Evolutionary conservation across 2,329 filamentous ascomycete species (phyloP), one percentile per base, ranked within the genome.

Genomic region (Cyphellophora europaea): DNA sequence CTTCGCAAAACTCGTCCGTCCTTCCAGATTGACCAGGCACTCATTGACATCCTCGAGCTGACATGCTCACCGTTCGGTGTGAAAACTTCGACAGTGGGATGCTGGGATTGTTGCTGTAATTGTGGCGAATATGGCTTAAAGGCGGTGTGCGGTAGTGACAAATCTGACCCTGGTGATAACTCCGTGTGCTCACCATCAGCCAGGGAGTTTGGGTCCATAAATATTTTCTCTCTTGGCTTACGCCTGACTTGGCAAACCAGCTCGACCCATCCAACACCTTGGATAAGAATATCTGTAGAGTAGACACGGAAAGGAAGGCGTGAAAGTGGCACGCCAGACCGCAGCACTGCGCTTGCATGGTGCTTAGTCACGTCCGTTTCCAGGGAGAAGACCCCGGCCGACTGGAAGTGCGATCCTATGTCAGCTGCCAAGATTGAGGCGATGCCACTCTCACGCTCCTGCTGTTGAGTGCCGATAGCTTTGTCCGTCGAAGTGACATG

Each of bases 231-330:
- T 44, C 45, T 31, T 34, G 41, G 19, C 40, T 29, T 17, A 11
- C 68, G 73, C 33, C 89, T 75, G 6, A 93, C 75, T 59, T 98
- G 89, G 3, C 79, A 79, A 1, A 78, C 79, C 27, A 98, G 58
- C 59, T 98, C 91, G 2, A 98, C 72, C 83, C 93, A 98, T 5
- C 91, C 91, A 16, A 87, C 80, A 2, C 91, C 87, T 56, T 96
- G 89, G 32, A 98, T 77, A 11, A 98, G 64, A 15, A 98, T 77
- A 53, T 98, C 93, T 1, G 80, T 72, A 6, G 81, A 77, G 41
- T 91, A 69, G 2, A 96, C 77, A 11, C 74, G 72, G 58, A 88
- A 98, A 0, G 87, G 85, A 4, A 96, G 64, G 5, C 49, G 38
- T 14, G 53, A 49, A 11, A 68, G 63, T 12, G 10, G 17, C 15